phyloP scores from a whole-genome alignment of 1,284 basidiomycete genomes.

The Moesziomyces sp. region DNA sequence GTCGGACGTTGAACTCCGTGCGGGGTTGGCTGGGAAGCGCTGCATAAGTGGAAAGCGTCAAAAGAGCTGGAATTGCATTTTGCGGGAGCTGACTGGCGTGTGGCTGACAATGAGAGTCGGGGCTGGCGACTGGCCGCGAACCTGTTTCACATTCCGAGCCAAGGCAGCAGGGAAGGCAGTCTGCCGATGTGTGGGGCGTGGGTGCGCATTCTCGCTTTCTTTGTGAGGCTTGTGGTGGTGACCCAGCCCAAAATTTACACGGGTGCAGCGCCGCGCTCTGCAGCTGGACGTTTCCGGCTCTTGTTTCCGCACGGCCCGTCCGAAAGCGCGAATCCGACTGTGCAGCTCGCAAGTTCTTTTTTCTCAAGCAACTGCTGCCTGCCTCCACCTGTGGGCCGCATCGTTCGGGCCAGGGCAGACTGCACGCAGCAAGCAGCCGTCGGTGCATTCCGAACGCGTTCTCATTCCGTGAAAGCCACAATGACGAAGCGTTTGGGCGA shows the following conservation, averaged over 20 bases:
- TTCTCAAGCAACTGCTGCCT: background rate
- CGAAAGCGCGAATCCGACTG: background rate
- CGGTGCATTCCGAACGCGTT: too few relatives aligned
- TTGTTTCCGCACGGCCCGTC: too few relatives aligned
- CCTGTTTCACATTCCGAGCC: background rate
- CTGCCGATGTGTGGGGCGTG: background rate
- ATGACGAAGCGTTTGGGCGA: too few relatives aligned
- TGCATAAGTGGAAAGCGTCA: background rate
- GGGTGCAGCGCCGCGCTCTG: too few relatives aligned
- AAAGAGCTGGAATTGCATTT: background rate
- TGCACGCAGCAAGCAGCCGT: too few relatives aligned
- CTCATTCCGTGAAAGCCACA: background rate
- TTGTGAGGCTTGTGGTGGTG: too few relatives aligned
- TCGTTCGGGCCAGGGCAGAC: background rate
- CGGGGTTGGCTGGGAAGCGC: background rate
- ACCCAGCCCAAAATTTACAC: too few relatives aligned
- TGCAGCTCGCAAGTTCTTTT: background rate
- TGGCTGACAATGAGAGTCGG: too few relatives aligned
- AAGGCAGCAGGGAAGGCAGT: background rate
- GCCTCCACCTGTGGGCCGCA: background rate
- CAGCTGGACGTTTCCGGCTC: background rate
- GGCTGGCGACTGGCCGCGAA: too few relatives aligned
- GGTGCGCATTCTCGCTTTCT: too few relatives aligned
- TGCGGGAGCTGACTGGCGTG: too few relatives aligned
- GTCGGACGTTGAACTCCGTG: background rate